Base-by-base conservation (phyloP, 805 yeast genomes). In the Zygosaccharomyces kombuchaensis region DNA sequence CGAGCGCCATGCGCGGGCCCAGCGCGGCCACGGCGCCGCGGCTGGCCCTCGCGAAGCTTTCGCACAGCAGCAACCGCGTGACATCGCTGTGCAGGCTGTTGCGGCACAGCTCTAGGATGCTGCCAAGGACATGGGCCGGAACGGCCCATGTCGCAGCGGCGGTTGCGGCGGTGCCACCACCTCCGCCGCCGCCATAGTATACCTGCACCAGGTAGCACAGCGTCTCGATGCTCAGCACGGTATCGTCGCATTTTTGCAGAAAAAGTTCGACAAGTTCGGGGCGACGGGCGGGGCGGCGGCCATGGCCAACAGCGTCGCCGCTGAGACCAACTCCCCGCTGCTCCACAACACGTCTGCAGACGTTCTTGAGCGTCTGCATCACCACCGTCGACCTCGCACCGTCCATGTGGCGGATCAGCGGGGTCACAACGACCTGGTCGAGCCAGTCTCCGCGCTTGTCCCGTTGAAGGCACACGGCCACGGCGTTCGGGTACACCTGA, bases 401-500 rank as follows among this genome's bases (percentile, higher is more conserved):
- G 9, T 12, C 21, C 39, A 40, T 30, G 22, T 36, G 45, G 26
- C 43, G 31, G 13, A 41, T 13, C 40, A 47, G 31, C 22, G 51
- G 49, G 25, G 29, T 30, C 36, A 51, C 46, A 21, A 45, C 34
- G 30, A 50, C 34, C 12, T 40, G 38, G 44, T 44, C 41, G 43
- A 43, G 47, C 55, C 51, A 51, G 23, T 23, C 32, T 41, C 62
- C 72, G 16, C 70, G 14, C 7, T 41, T 40, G 25, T 21, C 36
- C 25, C 23, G 64, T 39, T 61, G 72, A 19, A 72, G 55, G 4
- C 72, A 66, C 46, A 71, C 72, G 46, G 68, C 52, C 1, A 60
- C 58, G 43, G 72, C 68, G 13, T 62, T 53, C 6, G 67, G 66
- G 61, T 81, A 82, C 23, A 82, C 72, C 22, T 72, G 72, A n/a